Evolutionary conservation across 768 basidiomycete species (phyloP).

Genomic region (Megacollybia marginata): DNA sequence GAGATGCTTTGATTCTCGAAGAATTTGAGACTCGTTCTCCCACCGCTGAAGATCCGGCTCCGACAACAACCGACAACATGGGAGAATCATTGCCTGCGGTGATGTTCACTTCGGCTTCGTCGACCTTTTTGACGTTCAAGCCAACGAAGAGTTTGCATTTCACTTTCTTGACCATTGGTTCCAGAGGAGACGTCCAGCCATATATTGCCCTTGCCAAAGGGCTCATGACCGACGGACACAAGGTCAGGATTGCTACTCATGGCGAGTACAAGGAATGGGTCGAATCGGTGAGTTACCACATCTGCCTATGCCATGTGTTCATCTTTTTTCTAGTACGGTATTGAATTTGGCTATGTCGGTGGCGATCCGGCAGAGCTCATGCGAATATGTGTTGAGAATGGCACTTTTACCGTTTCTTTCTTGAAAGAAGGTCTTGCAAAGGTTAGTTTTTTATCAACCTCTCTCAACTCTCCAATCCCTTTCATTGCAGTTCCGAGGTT

Average conservation of each 20-base stretch:
- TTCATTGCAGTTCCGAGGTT: constrained; percentile 77
- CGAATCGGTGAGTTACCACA: constrained; percentile 61
- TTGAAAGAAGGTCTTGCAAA: constrained; percentile 85
- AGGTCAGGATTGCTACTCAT: constrained; percentile 87
- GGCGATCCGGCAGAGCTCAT: constrained; percentile 97
- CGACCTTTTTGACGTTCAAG: constrained; percentile 95
- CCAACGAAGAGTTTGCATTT: constrained; percentile 80
- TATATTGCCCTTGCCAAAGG: constrained; percentile 96
- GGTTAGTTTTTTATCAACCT: constrained; percentile 30
- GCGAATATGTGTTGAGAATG: constrained; percentile 97
- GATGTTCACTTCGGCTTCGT: constrained; percentile 95
- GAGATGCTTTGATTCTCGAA: constrained; percentile 75
- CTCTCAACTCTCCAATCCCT: constrained; percentile 2
- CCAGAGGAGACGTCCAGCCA: constrained; percentile 95
- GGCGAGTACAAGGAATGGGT: constrained; percentile 95
- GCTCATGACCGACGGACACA: constrained; percentile 83
- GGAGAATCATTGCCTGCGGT: constrained; percentile 76
- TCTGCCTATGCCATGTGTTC: background rate
- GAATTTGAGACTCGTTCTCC: constrained; percentile 61
- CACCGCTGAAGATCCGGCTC: constrained; percentile 30
- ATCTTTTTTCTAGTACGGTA: constrained; percentile 63
- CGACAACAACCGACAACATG: constrained; percentile 46
- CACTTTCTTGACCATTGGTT: constrained; percentile 94
- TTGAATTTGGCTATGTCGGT: constrained; percentile 90
- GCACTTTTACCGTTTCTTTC: constrained; percentile 94